Base-by-base conservation (phyloP, 2,329 filamentous ascomycete genomes). In the Escovopsis sp. region DNA sequence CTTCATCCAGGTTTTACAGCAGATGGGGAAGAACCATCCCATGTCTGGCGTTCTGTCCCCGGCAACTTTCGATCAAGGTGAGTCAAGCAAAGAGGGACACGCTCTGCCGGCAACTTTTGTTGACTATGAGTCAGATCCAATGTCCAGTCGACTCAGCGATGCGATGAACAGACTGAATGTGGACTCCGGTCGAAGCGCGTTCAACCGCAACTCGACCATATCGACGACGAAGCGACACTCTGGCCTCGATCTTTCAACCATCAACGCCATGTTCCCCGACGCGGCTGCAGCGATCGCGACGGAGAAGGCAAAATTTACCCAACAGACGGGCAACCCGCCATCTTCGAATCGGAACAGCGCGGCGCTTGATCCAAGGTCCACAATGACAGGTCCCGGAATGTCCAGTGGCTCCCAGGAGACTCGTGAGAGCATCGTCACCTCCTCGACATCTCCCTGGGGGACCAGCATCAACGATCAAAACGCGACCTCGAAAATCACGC, bases 211-310 rank as follows among this genome's bases (percentile, higher is more conserved):
- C 47, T 81, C 84, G 33, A 77, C 82, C 43, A 84, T 86, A 11
- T 51, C 54, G 10, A 74, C 81, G 40, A 76, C 79, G 40, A 96
- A 95, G 68, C 81, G 91, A 51, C 91, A 94, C 59, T 96, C 91
- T 37, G 87, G 83, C n/a, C 77, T 98, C 43, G 89, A 96, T 58
- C 74, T 85, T 5, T 86, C 81, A 29, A 93, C 86, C 20, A 95
- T 98, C 63, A 94, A 94, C 63, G 87, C 86, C 54, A 96, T 98
- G 91, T 98, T 98, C 61, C 91, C 91, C 7, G 91, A 98, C 66
- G 91, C 91, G 36, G 91, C 91, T 12, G 89, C 89, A 35, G 91
- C 91, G n/a, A 96, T 98, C 60, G 89, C 89, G 24, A 94, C 91
- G 46, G 89, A 98, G 63, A 95, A 95, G 68, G 89, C 88, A 44